Evolutionary conservation across 192 early-diverging fungal genomes (phyloP), one percentile per base, ranked within the genome.

Genomic region (Entrophospora sp.): DNA sequence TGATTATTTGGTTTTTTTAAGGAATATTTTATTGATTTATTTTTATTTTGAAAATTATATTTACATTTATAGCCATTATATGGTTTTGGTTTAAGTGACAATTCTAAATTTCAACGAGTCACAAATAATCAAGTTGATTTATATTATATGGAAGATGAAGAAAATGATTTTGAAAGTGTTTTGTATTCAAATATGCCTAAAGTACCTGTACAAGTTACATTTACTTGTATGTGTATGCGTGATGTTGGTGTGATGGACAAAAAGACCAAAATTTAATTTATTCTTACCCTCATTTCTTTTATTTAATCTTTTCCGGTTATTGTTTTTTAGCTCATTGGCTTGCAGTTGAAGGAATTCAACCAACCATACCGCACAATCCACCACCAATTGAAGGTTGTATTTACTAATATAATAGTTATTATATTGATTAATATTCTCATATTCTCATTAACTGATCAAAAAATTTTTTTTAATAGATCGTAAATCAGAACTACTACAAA

Each of bases 311-410:
- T 48, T 5, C 64, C 63, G 31, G 56, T 18, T 30, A 22, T 34
- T 40, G 20, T 5, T 38, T 46, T 51, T 31, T 45, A 77, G 93
- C 89, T 9, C 96, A 98, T 68, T 98, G 94, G 94, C 80, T 99
- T n/a, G 96, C 97, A 1, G 90, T 99, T 63, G 97, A 98, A 64
- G 97, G 97, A n/a, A 94, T 98, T 13, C 97, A 99, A 73, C 97
- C 97, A 13, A 80, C 87, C 10, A 97, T 95, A 67, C 87, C 91
- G 16, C 95, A 99, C 71, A 99, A 99, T 66, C 97, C 97, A 27
- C 87, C 89, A 3, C 76, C 61, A 28, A 14, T 6, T 56, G 51
- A 81, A 84, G 64, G 82, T 78, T 30, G 85, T 83, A 61, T 57
- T 18, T 25, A 27, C 7, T 30, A 53, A 32, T 52, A 52, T 30